Evolutionary conservation across 2,329 filamentous ascomycete species (phyloP).

Genomic region (Monosporascus sp.): DNA sequence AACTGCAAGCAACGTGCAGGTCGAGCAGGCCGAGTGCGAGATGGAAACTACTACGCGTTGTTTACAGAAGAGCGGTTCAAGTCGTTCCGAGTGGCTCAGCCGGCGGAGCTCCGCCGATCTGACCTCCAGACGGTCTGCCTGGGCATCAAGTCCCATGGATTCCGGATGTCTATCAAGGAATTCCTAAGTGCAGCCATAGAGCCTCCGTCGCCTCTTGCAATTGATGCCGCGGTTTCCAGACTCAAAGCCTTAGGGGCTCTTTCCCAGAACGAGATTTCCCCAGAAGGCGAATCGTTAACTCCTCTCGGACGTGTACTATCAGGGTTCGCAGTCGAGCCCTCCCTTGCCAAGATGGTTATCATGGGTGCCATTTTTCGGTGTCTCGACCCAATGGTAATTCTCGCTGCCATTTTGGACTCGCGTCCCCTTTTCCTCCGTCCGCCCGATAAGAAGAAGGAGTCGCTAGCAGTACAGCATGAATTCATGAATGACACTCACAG

Average conservation of each 20-base stretch:
- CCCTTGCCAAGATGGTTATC: conserved; percentile 43
- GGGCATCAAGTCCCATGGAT: conserved; percentile 33
- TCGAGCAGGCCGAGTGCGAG: conserved; percentile 42
- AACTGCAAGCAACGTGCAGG: conserved; percentile 43
- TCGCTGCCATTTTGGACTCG: conserved; percentile 22
- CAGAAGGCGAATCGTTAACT: conserved; percentile 27
- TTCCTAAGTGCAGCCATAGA: conserved; percentile 40
- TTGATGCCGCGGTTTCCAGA: conserved; percentile 32
- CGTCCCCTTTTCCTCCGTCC: conserved; percentile 1
- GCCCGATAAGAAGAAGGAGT: no score
- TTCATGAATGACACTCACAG: no score
- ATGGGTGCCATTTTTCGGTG: conserved; percentile 46
- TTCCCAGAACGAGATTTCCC: conserved; percentile 28
- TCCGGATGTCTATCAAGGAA: conserved; percentile 31
- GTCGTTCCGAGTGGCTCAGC: conserved; percentile 17
- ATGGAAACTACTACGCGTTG: conserved; percentile 44
- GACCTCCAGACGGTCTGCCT: conserved; percentile 40
- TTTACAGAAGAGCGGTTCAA: conserved; percentile 28
- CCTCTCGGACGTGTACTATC: conserved; percentile 39
- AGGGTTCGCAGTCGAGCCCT: conserved; percentile 36
- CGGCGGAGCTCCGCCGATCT: conserved; percentile 36
- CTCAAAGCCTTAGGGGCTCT: conserved; percentile 37
- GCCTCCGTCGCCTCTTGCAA: conserved; percentile 32
- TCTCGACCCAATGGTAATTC: conserved; percentile 42
- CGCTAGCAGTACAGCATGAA: no score